Percentiles rank a stretch among this genome's conserved stretches.
Conservation (phyloP, 2,329 filamentous ascomycete species). For the Didymosphaeria variabile region DNA sequence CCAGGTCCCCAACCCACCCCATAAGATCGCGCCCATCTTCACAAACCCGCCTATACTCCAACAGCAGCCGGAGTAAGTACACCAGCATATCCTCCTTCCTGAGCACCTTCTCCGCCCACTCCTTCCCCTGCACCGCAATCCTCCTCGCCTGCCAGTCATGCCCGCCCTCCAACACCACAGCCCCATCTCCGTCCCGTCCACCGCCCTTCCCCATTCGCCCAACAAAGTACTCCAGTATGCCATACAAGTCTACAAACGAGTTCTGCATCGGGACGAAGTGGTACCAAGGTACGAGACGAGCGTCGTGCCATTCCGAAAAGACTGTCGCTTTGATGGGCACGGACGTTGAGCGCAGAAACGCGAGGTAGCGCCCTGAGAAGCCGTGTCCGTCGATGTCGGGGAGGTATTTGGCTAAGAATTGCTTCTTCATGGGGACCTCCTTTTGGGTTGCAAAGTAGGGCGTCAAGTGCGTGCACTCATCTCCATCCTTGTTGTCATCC, state of each 20-base stretch:
- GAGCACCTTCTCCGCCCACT: conserved; percentile 74
- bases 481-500: conserved; percentile 22
- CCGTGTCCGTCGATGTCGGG: conserved; percentile 78
- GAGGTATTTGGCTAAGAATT: conserved; percentile 70
- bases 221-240: conserved; percentile 77
- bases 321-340: conserved; percentile 81
- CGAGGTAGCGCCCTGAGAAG: conserved; percentile 51
- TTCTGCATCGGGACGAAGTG: conserved; percentile 87
- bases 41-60: conserved; percentile 56
- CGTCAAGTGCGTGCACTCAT: conserved; percentile 59
- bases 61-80: conserved; percentile 69
- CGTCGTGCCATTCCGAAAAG: conserved; percentile 83
- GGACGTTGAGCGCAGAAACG: conserved; percentile 68
- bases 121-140: conserved; percentile 72
- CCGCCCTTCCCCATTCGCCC: neutral
- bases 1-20: conserved; percentile 48
- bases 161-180: conserved; percentile 26
- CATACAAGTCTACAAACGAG: conserved; percentile 74
- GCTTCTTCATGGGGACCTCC: conserved; percentile 49
- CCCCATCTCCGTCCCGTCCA: neutral
- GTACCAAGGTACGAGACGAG: conserved; percentile 73
- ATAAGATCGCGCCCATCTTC: conserved; percentile 53
- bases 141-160: conserved; percentile 66
- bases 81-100: conserved; percentile 78
- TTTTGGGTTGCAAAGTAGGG: conserved; percentile 49